phyloP scores from a whole-genome alignment of 768 basidiomycete species.

The Candolleomyces efflorescens region DNA sequence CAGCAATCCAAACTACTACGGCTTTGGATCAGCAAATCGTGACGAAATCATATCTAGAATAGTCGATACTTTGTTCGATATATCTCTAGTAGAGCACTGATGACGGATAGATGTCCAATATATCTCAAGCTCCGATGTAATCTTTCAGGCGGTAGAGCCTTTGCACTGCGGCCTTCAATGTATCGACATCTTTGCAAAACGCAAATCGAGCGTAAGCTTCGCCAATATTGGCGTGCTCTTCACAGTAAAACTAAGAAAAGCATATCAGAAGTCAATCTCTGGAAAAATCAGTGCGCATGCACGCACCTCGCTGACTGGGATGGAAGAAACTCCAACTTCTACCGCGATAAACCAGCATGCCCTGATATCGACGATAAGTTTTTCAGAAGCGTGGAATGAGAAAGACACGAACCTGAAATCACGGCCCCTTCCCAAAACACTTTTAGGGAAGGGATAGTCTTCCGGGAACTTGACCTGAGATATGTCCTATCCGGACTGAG shows the following conservation, averaged over 20 bases:
- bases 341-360: conserved; percentile 95
- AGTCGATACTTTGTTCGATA: conserved; percentile 48
- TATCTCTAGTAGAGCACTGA: conserved; percentile 3
- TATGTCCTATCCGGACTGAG: conserved; percentile 43
- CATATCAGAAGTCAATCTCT: conserved; percentile 6
- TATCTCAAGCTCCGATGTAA: conserved; percentile 35
- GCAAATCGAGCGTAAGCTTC: conserved; percentile 87
- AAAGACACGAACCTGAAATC: conserved; percentile 66
- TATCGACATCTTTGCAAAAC: conserved; percentile 94
- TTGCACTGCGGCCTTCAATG: conserved; percentile 75
- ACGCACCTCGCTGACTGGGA: conserved; percentile 91
- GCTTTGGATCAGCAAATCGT: conserved; percentile 37
- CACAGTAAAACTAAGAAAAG: conserved; percentile 76
- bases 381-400: too few relatives aligned
- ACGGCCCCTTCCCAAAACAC: conserved; percentile 71
- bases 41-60: conserved; percentile 65
- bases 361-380: conserved; percentile 32
- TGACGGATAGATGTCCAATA: neutral
- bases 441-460: conserved; percentile 76
- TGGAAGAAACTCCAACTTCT: conserved; percentile 87
- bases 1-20: conserved; percentile 86
- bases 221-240: conserved; percentile 80
- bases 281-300: neutral
- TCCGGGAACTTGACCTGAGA: conserved; percentile 76
- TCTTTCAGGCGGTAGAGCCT: conserved; percentile 73